Percentiles rank a stretch among this genome's conserved stretches.
Evolutionary conservation across 2,329 filamentous ascomycete genomes (phyloP).

Genomic region (Pseudogymnoascus sp.): DNA sequence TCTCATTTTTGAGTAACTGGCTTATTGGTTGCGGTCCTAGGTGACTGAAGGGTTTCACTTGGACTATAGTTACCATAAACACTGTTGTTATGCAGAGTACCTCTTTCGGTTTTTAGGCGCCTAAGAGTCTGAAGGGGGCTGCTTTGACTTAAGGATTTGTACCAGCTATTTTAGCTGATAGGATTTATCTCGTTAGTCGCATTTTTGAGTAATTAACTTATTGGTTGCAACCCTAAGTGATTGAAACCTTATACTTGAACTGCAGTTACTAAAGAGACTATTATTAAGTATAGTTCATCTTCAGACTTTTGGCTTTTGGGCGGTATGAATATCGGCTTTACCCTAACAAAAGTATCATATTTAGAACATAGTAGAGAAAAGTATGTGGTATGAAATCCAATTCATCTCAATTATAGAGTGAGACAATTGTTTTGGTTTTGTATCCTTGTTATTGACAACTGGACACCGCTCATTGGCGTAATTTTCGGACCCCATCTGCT

Average conservation of each 20-base stretch:
- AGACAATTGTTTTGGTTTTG: neutral
- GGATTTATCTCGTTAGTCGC: neutral
- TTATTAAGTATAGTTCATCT: neutral
- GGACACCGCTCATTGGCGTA: neutral
- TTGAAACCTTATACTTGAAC: neutral
- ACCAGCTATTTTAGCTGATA: neutral
- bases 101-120: too few species aligned
- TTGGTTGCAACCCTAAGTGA: neutral
- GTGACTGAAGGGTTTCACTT: too few species aligned
- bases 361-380: neutral
- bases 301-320: neutral
- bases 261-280: neutral
- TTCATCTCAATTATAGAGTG: neutral
- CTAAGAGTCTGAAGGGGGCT: neutral
- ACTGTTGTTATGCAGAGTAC: too few species aligned
- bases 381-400: neutral
- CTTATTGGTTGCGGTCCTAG: too few species aligned
- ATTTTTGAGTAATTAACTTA: neutral
- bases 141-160: neutral
- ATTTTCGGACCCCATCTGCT: neutral
- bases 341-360: neutral
- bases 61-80: too few species aligned
- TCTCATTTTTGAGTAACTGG: too few species aligned
- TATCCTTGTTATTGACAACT: neutral
- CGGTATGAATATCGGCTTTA: neutral